Evolutionary conservation across 805 yeast genomes (phyloP).

Genomic region (Candida pseudoglaebosa): DNA sequence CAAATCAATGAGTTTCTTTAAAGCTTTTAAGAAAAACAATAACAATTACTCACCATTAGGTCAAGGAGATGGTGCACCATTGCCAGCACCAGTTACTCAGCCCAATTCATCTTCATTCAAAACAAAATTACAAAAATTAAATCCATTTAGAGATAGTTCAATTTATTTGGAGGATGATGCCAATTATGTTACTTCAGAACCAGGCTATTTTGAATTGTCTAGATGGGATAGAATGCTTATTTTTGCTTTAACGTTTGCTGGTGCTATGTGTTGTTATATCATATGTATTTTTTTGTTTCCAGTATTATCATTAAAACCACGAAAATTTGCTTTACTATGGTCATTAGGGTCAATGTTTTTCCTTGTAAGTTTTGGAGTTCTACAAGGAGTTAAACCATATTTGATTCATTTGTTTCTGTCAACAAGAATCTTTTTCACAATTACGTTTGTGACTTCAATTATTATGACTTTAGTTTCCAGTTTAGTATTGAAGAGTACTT

Average conservation of each 20-base stretch:
- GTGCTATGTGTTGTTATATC: slow-evolving; percentile 37
- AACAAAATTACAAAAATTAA: slow-evolving; percentile 29
- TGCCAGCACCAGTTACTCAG: slow-evolving; percentile 38
- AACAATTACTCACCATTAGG: slow-evolving; percentile 26
- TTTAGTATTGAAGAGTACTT: slow-evolving; percentile 32
- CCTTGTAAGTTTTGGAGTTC: slow-evolving; percentile 43
- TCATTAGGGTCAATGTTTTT: slow-evolving; percentile 44
- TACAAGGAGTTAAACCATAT: slow-evolving; percentile 40
- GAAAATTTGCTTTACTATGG: slow-evolving; percentile 46
- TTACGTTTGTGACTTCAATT: slow-evolving; percentile 36
- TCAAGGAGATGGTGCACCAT: slow-evolving; percentile 31
- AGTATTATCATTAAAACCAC: slow-evolving; percentile 37
- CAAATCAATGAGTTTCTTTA: slow-evolving; percentile 36
- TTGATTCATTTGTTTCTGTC: slow-evolving; percentile 40
- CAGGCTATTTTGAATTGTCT: slow-evolving; percentile 41
- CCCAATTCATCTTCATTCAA: slow-evolving; percentile 20
- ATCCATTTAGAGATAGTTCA: slow-evolving; percentile 36
- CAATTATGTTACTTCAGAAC: slow-evolving; percentile 40
- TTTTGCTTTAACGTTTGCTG: slow-evolving; percentile 41
- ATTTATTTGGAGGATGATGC: slow-evolving; percentile 41
- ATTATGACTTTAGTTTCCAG: slow-evolving; percentile 36
- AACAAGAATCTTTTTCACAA: slow-evolving; percentile 35
- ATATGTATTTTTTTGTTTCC: slow-evolving; percentile 44
- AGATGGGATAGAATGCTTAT: slow-evolving; percentile 46
- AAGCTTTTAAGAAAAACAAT: slow-evolving; percentile 20